phyloP scores from a whole-genome alignment of 345 rosid species.

The Moricandia moricandioides region DNA sequence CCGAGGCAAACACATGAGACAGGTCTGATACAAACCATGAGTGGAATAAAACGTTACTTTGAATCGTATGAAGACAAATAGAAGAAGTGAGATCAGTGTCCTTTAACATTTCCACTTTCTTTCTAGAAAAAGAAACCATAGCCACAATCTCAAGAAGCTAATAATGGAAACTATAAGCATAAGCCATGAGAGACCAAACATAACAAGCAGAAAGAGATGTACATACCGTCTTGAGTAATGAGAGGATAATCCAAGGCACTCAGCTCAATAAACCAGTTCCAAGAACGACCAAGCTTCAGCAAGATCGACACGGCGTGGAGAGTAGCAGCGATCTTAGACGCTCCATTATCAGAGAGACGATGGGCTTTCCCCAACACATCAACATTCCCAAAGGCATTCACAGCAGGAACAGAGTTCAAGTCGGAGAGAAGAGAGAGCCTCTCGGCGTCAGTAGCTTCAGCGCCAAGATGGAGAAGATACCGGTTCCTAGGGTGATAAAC shows the following conservation, averaged over 20 bases:
- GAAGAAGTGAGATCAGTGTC: neutral
- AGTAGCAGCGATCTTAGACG: conserved; percentile 62
- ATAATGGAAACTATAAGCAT: no score
- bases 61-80: conserved; percentile 20
- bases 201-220: neutral
- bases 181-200: neutral
- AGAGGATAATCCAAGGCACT: conserved; percentile 93
- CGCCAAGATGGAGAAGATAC: conserved; percentile 76
- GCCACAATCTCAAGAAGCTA: neutral
- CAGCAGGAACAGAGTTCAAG: conserved; percentile 68
- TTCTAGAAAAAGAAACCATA: no score
- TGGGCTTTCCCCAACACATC: conserved; percentile 81
- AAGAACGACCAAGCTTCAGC: conserved; percentile 65
- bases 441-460: conserved; percentile 79
- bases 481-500: conserved; percentile 96
- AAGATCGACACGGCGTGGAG: conserved; percentile 83
- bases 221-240: conserved; percentile 86
- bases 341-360: conserved; percentile 70
- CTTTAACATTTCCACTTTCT: no score
- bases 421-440: conserved; percentile 54
- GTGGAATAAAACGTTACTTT: neutral
- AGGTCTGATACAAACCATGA: conserved; percentile 55
- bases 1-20: conserved; percentile 74
- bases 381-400: conserved; percentile 76
- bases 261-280: conserved; percentile 90